Percentiles rank a stretch among this genome's conserved stretches.
Conservation (phyloP, 768 basidiomycete species). For the Amylocystis lapponica region DNA sequence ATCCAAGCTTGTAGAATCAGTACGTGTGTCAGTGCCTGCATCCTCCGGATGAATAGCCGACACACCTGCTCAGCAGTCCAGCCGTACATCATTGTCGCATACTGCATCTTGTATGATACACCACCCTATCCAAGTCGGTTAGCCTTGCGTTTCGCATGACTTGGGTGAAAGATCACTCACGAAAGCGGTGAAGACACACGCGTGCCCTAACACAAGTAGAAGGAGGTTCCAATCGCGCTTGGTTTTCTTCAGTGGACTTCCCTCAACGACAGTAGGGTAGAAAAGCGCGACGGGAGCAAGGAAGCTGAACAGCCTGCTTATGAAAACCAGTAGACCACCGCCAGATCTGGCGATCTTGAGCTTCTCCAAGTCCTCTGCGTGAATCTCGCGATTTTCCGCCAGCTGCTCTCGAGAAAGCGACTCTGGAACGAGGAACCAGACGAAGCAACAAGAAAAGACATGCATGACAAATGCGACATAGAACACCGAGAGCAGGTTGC, state of each 20-base stretch:
- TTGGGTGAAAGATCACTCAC: slow-evolving; percentile 32
- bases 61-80: slow-evolving; percentile 65
- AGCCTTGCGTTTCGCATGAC: not conserved
- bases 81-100: slow-evolving; percentile 51
- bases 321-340: slow-evolving; percentile 20
- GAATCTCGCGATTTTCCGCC: slow-evolving; percentile 32
- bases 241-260: slow-evolving; percentile 35
- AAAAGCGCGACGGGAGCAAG: slow-evolving; percentile 69
- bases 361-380: slow-evolving; percentile 29
- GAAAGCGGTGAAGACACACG: slow-evolving; percentile 36
- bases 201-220: slow-evolving; percentile 48
- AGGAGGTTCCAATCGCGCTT: slow-evolving; percentile 63
- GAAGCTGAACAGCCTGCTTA: slow-evolving; percentile 51
- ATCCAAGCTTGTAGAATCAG: slow-evolving; percentile 55
- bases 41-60: not conserved
- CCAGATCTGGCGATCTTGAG: slow-evolving; percentile 15
- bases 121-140: slow-evolving; percentile 40
- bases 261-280: slow-evolving; percentile 34
- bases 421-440: slow-evolving; percentile 70
- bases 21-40: slow-evolving; percentile 1
- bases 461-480: slow-evolving; percentile 55
- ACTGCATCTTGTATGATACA: slow-evolving; percentile 56
- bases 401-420: slow-evolving; percentile 55
- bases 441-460: slow-evolving; percentile 39
- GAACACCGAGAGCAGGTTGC: slow-evolving; percentile 58